phyloP scores from a whole-genome alignment of 106 monocot genomes.

The Iris macrosiphon region DNA sequence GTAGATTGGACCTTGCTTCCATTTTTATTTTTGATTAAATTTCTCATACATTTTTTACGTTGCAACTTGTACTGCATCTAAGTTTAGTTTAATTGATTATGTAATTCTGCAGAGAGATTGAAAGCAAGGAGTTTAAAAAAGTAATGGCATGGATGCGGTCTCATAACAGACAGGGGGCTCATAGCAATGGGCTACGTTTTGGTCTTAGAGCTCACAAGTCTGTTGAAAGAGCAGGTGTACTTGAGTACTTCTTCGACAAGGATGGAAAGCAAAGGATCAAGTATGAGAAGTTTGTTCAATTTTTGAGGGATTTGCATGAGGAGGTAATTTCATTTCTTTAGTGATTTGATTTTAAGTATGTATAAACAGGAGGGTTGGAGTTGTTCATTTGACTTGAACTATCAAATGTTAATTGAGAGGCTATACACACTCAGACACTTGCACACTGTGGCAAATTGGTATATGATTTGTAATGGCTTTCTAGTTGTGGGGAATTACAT shows the following conservation, averaged over 20 bases:
- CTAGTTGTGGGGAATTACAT: too few species aligned
- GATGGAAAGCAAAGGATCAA: conserved; percentile 61
- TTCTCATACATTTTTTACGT: too few species aligned
- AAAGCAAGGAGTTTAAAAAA: conserved; percentile 84
- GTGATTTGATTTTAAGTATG: neutral
- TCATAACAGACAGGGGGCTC: conserved; percentile 83
- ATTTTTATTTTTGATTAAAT: too few species aligned
- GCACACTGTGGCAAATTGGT: too few species aligned
- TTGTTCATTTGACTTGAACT: too few species aligned
- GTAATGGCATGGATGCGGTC: conserved; percentile 88
- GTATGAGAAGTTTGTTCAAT: conserved; percentile 76
- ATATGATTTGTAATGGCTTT: too few species aligned
- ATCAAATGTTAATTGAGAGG: too few species aligned
- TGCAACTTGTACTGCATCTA: too few species aligned
- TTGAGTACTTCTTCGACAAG: conserved; percentile 81
- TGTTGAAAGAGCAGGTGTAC: conserved; percentile 65
- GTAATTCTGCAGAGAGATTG: conserved; percentile 69
- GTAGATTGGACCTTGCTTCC: too few species aligned
- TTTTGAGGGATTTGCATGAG: conserved; percentile 68
- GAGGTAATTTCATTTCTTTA: conserved; percentile 42
- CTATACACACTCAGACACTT: too few species aligned
- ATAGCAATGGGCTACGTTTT: conserved; percentile 55
- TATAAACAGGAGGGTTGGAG: too few species aligned
- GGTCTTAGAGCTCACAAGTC: conserved; percentile 48
- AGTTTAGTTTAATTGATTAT: neutral